Percentiles rank a stretch among this genome's conserved stretches.
phyloP scores from a whole-genome alignment of 1,284 basidiomycete species.

The Sanghuangporus baumii region DNA sequence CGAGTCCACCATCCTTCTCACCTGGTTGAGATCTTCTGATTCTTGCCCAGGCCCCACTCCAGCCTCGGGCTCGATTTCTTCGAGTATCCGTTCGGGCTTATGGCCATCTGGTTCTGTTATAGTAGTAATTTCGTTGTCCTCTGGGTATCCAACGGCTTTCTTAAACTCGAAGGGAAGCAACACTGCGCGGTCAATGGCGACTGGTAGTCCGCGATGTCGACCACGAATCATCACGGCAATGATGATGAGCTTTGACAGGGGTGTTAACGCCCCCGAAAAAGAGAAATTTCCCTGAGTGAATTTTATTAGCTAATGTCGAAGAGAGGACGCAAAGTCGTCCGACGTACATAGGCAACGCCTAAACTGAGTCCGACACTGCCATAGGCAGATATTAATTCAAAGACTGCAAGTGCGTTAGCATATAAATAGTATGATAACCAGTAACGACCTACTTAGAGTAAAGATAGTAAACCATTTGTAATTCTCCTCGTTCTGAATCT shows the following conservation, averaged over 20 bases:
- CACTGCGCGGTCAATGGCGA: conserved; percentile 85
- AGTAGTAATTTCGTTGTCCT: background rate
- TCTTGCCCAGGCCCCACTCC: background rate
- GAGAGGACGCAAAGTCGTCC: background rate
- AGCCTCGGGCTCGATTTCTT: background rate
- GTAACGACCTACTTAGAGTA: conserved; percentile 48
- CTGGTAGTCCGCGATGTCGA: conserved; percentile 83
- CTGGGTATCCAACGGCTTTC: conserved; percentile 8
- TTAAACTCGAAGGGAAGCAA: conserved; percentile 62
- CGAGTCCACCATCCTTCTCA: background rate
- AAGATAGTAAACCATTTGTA: conserved; percentile 77
- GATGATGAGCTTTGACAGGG: conserved; percentile 84
- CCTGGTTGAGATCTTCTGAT: background rate
- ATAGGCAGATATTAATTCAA: conserved; percentile 88
- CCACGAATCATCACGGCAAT: conserved; percentile 89
- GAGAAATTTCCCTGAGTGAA: conserved; percentile 62
- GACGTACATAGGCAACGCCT: conserved; percentile 56
- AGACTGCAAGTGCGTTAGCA: conserved; percentile 43
- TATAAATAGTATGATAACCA: conserved; percentile 3
- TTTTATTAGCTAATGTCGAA: background rate
- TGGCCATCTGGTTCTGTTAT: background rate
- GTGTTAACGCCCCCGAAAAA: conserved; percentile 72
- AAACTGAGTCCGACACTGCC: conserved; percentile 85
- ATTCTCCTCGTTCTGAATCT: conserved; percentile 47
- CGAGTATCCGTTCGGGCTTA: background rate